Percentiles rank a stretch among this genome's conserved stretches.
phyloP scores from a whole-genome alignment of 1,139 yeast species.

The Debaryomyces sp. region DNA sequence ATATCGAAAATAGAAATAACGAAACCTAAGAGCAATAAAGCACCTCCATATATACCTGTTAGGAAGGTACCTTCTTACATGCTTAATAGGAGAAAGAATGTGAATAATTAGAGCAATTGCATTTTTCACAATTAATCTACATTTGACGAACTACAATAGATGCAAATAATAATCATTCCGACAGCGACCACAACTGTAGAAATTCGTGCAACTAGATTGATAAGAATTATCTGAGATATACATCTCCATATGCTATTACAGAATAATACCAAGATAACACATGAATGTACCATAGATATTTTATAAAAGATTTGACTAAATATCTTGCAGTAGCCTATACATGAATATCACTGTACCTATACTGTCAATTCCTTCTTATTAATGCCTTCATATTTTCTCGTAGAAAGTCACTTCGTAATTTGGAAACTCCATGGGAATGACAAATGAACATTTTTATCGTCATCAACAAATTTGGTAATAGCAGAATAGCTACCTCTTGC shows the following conservation, averaged over 20 bases:
- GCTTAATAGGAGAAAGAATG: constrained; percentile 9
- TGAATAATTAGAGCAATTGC: background rate
- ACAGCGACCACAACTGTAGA: background rate
- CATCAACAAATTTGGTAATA: constrained; percentile 81
- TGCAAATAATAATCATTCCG: background rate
- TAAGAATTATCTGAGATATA: background rate
- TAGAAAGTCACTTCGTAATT: constrained; percentile 53
- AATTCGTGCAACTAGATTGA: background rate
- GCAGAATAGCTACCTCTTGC: constrained; percentile 89
- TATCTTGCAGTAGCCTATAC: background rate
- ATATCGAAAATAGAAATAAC: constrained; percentile 1
- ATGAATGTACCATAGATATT: background rate
- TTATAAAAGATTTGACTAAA: background rate
- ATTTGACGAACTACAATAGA: background rate
- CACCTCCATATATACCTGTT: constrained; percentile 33
- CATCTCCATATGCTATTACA: background rate
- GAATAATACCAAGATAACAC: background rate
- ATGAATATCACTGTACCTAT: background rate
- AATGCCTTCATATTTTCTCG: background rate
- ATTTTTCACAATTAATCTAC: background rate
- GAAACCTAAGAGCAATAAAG: constrained; percentile 18
- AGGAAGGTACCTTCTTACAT: constrained; percentile 15
- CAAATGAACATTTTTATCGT: constrained; percentile 77
- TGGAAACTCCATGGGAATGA: constrained; percentile 85
- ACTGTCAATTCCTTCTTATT: background rate